phyloP scores from a whole-genome alignment of 176 grass and related monocot species.

The Thinopyrum elongatum region DNA sequence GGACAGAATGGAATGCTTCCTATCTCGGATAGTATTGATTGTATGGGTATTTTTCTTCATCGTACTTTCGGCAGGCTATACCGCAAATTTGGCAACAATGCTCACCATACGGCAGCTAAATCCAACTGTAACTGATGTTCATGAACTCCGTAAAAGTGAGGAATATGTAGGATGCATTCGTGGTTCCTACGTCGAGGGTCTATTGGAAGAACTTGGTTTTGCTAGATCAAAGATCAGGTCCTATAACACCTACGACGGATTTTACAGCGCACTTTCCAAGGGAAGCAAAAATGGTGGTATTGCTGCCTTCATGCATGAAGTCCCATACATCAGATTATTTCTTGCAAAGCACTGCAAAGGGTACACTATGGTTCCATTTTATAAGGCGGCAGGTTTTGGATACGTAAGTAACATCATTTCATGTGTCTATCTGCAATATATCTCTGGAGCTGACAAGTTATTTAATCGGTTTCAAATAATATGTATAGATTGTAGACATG shows the following conservation, averaged over 20 bases:
- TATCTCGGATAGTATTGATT: conserved; percentile 36
- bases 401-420: conserved; percentile 40
- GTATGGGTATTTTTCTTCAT: conserved; percentile 42
- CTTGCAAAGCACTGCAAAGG: conserved; percentile 43
- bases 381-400: conserved; percentile 50
- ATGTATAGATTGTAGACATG: neutral
- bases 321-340: conserved; percentile 52
- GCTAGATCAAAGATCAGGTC: conserved; percentile 37
- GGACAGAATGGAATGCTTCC: conserved; percentile 34
- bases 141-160: conserved; percentile 36
- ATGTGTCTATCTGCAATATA: neutral
- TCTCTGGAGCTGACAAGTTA: neutral
- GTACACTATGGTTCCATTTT: conserved; percentile 63
- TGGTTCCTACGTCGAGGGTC: conserved; percentile 30
- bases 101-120: conserved; percentile 50
- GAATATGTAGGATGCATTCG: conserved; percentile 39
- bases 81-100: conserved; percentile 51
- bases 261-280: conserved; percentile 39
- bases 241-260: conserved; percentile 26
- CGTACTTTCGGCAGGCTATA: conserved; percentile 57
- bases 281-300: conserved; percentile 61
- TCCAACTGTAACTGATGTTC: conserved; percentile 40
- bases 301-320: conserved; percentile 41
- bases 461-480: neutral
- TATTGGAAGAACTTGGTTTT: conserved; percentile 38